Evolutionary conservation across 2,329 filamentous ascomycete genomes (phyloP).

Genomic region (Geosmithia putterillii): DNA sequence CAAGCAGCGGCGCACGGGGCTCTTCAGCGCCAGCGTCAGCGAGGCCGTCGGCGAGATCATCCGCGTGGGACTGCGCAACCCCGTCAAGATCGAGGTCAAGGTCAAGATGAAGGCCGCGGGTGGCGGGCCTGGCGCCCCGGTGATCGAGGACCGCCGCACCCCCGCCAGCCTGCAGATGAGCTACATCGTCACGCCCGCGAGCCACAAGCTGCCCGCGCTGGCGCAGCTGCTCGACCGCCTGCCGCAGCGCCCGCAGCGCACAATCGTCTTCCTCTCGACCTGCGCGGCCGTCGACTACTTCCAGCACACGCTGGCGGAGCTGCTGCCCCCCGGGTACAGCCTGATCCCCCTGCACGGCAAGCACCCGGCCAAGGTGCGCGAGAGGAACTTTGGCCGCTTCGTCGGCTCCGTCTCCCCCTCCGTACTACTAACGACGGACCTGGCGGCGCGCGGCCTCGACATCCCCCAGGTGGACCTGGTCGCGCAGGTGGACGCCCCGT

Average conservation of each 20-base stretch:
- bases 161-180: conserved; percentile 89
- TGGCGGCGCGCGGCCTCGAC: conserved; percentile 81
- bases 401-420: conserved; percentile 61
- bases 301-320: conserved; percentile 60
- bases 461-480: conserved; percentile 88
- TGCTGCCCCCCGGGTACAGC: conserved; percentile 57
- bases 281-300: conserved; percentile 95
- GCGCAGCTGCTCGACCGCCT: conserved; percentile 57
- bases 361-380: conserved; percentile 73
- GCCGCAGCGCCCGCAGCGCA: conserved; percentile 66
- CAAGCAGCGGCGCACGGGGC: conserved; percentile 83
- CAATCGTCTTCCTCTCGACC: conserved; percentile 85
- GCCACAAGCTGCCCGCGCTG: conserved; percentile 68
- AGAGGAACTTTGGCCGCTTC: conserved; percentile 79
- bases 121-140: no score
- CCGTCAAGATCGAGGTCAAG: conserved; percentile 87
- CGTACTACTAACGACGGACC: conserved; percentile 82
- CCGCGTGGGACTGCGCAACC: conserved; percentile 81
- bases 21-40: conserved; percentile 93
- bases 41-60: conserved; percentile 92
- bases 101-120: conserved; percentile 64
- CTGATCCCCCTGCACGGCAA: conserved; percentile 85
- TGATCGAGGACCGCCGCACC: conserved; percentile 70
- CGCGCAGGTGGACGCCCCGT: conserved; percentile 70
- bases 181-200: conserved; percentile 64